These are phyloP conservation scores for Herpetospermum pedunculosum DNA, from an alignment of 306 rosid species.

Conservation along the genomic window DNA sequence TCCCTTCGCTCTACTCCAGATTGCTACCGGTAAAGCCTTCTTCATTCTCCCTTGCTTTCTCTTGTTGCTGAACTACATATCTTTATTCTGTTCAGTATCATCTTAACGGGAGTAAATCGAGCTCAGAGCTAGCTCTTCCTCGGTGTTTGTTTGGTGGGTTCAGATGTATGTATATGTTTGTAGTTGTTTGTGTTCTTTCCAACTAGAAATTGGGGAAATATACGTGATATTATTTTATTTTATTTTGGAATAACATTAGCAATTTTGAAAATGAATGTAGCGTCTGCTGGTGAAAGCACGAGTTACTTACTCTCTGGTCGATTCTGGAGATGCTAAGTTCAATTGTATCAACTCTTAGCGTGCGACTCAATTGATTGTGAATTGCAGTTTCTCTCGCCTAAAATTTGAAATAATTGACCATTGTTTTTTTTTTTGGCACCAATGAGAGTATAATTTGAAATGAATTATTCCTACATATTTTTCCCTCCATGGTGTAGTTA, in stretches of 20 bases:
- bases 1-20: slow-evolving; percentile 48
- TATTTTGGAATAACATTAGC: not conserved
- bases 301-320: not conserved
- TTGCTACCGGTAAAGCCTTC: slow-evolving; percentile 32
- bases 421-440: not conserved
- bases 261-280: not conserved
- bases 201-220: not conserved
- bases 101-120: not conserved
- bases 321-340: not conserved
- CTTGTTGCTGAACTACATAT: not conserved
- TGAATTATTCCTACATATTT: not conserved
- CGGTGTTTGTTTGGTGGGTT: not conserved
- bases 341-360: not conserved
- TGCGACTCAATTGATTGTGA: not conserved
- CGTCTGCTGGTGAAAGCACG: not conserved
- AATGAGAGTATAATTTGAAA: not conserved
- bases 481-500: not conserved
- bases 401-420: not conserved
- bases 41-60: not conserved
- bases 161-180: not conserved
- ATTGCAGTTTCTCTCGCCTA: not conserved
- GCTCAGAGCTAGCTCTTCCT: not conserved
- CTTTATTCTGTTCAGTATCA: not conserved
- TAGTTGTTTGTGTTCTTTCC: not conserved
- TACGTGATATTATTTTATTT: not conserved